phyloP scores from a whole-genome alignment of 2,329 filamentous ascomycete genomes.

The Bipolaris zeicola region DNA sequence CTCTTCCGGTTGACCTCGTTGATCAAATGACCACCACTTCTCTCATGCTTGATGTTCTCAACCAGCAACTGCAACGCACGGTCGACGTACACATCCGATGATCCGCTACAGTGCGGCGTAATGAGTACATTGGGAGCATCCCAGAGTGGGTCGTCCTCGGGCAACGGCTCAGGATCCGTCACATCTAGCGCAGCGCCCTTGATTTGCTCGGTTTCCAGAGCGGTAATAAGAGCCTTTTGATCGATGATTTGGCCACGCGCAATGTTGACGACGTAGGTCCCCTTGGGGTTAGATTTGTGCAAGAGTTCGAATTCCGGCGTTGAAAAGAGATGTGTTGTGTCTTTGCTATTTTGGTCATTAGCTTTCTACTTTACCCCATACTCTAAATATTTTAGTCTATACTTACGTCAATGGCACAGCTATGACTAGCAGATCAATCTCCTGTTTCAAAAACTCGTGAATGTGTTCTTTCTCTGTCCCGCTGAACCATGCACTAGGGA shows the following conservation, averaged over 20 bases:
- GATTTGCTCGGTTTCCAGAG: constrained; percentile 62
- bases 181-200: constrained; percentile 77
- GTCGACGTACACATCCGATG: constrained; percentile 60
- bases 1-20: constrained; percentile 66
- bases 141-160: constrained; percentile 71
- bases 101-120: constrained; percentile 67
- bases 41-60: constrained; percentile 60
- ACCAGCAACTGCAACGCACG: constrained; percentile 64
- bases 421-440: constrained; percentile 63
- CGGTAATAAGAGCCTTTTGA: constrained; percentile 66
- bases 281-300: constrained; percentile 48
- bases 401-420: constrained; percentile 61
- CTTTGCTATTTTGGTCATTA: constrained; percentile 26
- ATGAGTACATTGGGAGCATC: constrained; percentile 70
- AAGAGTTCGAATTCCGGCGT: constrained; percentile 62
- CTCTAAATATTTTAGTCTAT: too few relatives aligned
- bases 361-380: background rate
- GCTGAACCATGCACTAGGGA: constrained; percentile 63
- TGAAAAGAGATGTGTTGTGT: constrained; percentile 62
- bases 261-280: constrained; percentile 73
- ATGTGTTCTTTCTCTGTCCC: constrained; percentile 59
- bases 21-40: constrained; percentile 61
- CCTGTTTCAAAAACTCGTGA: constrained; percentile 60
- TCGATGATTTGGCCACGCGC: constrained; percentile 68
- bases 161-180: constrained; percentile 78